Evolutionary conservation across 2,329 filamentous ascomycete genomes (phyloP).

Genomic region (Daldinia sp.): DNA sequence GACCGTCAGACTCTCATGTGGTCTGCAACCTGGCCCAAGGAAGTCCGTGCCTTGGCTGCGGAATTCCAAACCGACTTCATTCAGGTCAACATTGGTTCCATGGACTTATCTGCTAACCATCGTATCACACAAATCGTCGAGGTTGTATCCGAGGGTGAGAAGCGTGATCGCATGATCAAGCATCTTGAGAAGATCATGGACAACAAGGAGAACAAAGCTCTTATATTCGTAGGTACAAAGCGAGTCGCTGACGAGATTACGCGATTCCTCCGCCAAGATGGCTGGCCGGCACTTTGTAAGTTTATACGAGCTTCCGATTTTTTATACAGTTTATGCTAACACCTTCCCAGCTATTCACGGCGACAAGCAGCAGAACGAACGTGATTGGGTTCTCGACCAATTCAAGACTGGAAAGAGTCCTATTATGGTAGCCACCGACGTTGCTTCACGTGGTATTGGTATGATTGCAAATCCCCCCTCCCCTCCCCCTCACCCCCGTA

Average conservation of each 20-base stretch:
- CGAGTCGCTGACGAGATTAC: slow-evolving; percentile 98
- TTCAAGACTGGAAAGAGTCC: slow-evolving; percentile 99
- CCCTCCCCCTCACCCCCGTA: slow-evolving; percentile 54
- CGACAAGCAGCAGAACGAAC: slow-evolving; percentile 99
- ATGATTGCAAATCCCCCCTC: slow-evolving; percentile 77
- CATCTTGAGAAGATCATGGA: slow-evolving; percentile 99
- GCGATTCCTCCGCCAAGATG: slow-evolving; percentile 95
- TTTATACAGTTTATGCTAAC: slow-evolving; percentile 61
- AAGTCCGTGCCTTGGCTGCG: slow-evolving; percentile 89
- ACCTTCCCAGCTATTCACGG: slow-evolving; percentile 84
- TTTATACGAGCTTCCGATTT: slow-evolving; percentile 55
- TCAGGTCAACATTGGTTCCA: slow-evolving; percentile 97
- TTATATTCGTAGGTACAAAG: slow-evolving; percentile 95
- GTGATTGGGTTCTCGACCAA: slow-evolving; percentile 99
- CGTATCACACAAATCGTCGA: slow-evolving; percentile 98
- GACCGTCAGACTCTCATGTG: slow-evolving; percentile 99
- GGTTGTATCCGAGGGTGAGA: slow-evolving; percentile 95
- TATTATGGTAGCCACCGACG: slow-evolving; percentile 99
- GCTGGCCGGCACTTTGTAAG: slow-evolving; percentile 96
- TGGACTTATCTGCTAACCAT: slow-evolving; percentile 97
- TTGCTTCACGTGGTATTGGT: slow-evolving; percentile 99
- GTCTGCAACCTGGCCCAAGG: slow-evolving; percentile 99
- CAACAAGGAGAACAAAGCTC: slow-evolving; percentile 91
- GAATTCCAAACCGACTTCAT: slow-evolving; percentile 97
- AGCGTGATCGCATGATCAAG: slow-evolving; percentile 97